These are phyloP conservation scores for Talaromyces nanjingensis DNA, from an alignment of 495 filamentous ascomycete species.

Conservation along the genomic window DNA sequence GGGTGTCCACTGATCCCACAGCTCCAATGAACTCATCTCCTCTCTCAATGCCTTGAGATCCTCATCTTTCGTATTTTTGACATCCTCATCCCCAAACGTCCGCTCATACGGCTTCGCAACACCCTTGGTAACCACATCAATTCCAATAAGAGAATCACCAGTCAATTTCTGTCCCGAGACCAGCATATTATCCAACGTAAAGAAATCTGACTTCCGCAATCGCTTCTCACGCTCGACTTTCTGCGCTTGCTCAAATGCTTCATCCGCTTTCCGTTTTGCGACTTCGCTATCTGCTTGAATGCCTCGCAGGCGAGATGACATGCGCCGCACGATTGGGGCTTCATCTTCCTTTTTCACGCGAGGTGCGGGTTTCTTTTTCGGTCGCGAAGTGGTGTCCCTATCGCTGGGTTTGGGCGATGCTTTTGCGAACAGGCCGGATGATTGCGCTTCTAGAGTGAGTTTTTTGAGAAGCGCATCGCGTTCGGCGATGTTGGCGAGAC, in stretches of 20 bases:
- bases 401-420: conserved; percentile 17
- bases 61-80: conserved; percentile 73
- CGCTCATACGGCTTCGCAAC: conserved; percentile 67
- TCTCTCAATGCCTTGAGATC: conserved; percentile 68
- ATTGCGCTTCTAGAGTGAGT: conserved; percentile 43
- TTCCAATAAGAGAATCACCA: conserved; percentile 33
- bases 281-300: conserved; percentile 63
- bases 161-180: conserved; percentile 65
- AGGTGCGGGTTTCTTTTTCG: conserved; percentile 44
- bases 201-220: conserved; percentile 60
- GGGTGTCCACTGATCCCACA: conserved; percentile 79
- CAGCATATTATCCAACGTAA: conserved; percentile 69
- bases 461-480: conserved; percentile 62
- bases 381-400: conserved; percentile 28
- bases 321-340: conserved; percentile 46
- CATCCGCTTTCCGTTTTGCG: conserved; percentile 74
- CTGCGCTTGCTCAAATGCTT: conserved; percentile 54
- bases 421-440: conserved; percentile 45
- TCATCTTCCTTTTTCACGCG: conserved; percentile 42
- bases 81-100: conserved; percentile 76
- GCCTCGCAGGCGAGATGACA: conserved; percentile 59
- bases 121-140: conserved; percentile 56
- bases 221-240: conserved; percentile 64
- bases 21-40: conserved; percentile 68
- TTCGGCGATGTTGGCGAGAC: conserved; percentile 67